These are phyloP conservation scores for Pseudogymnoascus sp. DNA, from an alignment of 2,329 filamentous ascomycete species.

Conservation along the genomic window DNA sequence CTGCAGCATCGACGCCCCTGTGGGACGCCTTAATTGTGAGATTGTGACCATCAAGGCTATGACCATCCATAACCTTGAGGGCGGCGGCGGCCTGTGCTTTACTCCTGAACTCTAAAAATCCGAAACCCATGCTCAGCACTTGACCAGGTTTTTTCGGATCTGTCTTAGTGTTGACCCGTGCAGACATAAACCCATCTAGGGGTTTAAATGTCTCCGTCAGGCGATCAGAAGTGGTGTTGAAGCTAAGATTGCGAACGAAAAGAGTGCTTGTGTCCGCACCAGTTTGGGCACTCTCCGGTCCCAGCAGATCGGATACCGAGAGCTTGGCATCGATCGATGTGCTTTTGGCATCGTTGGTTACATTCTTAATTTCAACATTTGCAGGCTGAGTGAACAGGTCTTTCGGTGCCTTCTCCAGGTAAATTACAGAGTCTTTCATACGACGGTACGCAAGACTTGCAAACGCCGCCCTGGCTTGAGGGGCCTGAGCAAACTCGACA, in stretches of 20 bases:
- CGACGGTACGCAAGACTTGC: slow-evolving; percentile 80
- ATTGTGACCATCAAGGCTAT: slow-evolving; percentile 79
- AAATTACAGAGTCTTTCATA: slow-evolving; percentile 84
- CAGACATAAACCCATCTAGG: slow-evolving; percentile 82
- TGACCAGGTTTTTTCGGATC: slow-evolving; percentile 88
- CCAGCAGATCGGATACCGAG: slow-evolving; percentile 63
- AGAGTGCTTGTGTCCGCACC: slow-evolving; percentile 68
- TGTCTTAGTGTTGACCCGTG: slow-evolving; percentile 84
- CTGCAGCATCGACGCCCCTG: slow-evolving; percentile 78
- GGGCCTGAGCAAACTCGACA: slow-evolving; percentile 74
- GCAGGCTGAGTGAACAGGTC: slow-evolving; percentile 54
- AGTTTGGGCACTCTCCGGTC: slow-evolving; percentile 46
- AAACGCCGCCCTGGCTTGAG: slow-evolving; percentile 79
- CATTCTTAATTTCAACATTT: slow-evolving; percentile 14
- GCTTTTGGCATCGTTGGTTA: slow-evolving; percentile 17
- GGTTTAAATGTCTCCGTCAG: slow-evolving; percentile 73
- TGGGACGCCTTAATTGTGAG: slow-evolving; percentile 82
- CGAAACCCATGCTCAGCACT: slow-evolving; percentile 92
- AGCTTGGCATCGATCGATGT: slow-evolving; percentile 43
- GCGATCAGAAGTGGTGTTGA: slow-evolving; percentile 71
- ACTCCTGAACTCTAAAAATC: slow-evolving; percentile 82
- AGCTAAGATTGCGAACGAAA: slow-evolving; percentile 92
- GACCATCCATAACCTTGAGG: slow-evolving; percentile 78
- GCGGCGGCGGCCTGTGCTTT: slow-evolving; percentile 75
- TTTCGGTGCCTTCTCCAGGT: slow-evolving; percentile 87